A percentile compares a stretch with the other conserved stretches of the same genome.
Conservation (phyloP, 2,329 filamentous ascomycete species). For the Venturia carpophila region DNA sequence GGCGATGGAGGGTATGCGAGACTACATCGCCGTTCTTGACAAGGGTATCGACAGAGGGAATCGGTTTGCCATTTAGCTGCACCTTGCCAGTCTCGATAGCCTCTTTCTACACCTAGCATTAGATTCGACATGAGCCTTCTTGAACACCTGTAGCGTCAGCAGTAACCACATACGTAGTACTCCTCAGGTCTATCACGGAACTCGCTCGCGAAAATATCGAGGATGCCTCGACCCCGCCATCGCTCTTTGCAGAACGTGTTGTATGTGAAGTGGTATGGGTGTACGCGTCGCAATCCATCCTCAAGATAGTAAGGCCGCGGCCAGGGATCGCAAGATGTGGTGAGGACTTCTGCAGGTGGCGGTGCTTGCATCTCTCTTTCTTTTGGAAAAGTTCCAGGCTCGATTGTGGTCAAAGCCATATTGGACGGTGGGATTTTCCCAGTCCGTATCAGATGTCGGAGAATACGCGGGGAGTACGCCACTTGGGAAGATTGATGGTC, state of each 20-base stretch:
- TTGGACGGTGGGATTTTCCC: constrained; percentile 34
- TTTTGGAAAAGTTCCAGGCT: constrained; percentile 21
- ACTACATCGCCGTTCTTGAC: constrained; percentile 86
- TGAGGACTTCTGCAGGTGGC: constrained; percentile 37
- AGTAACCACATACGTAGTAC: constrained; percentile 62
- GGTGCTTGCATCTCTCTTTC: neutral
- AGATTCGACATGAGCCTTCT: constrained; percentile 13
- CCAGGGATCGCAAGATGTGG: constrained; percentile 50
- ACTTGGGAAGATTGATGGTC: constrained; percentile 2
- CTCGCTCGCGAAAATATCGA: constrained; percentile 85
- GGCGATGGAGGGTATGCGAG: constrained; percentile 87
- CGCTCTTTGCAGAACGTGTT: constrained; percentile 91
- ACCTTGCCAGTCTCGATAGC: constrained; percentile 77
- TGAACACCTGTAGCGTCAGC: neutral
- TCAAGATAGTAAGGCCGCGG: constrained; percentile 74
- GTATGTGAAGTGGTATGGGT: constrained; percentile 87
- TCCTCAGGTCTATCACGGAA: constrained; percentile 80
- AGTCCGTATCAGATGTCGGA: constrained; percentile 44
- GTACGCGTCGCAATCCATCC: constrained; percentile 71
- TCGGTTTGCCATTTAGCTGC: constrained; percentile 65
- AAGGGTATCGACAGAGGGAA: constrained; percentile 57
- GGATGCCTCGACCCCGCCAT: constrained; percentile 73
- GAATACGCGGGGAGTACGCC: constrained; percentile 39
- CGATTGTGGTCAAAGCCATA: constrained; percentile 39
- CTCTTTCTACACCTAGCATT: constrained; percentile 32